Percentiles rank a stretch among this genome's conserved stretches.
phyloP scores from a whole-genome alignment of 2,329 filamentous ascomycete genomes.

The Taxawa tesnikishii region DNA sequence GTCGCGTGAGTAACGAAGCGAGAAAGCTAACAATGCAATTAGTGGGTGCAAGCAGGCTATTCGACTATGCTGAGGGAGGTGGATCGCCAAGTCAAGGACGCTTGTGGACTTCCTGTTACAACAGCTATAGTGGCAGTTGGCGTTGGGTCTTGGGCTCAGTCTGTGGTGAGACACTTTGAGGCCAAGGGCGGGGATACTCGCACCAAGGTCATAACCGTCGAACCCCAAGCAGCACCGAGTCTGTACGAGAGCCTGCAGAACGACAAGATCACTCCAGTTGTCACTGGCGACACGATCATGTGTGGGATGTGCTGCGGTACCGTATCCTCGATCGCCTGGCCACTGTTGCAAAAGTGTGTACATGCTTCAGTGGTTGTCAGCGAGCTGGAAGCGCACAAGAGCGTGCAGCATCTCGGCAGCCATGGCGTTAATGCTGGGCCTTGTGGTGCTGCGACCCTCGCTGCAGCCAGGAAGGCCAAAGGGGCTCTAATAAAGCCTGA shows the following conservation, averaged over 20 bases:
- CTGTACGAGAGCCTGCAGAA: slow-evolving; percentile 40
- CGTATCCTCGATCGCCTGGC: slow-evolving; percentile 54
- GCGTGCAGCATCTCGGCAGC: slow-evolving; percentile 40
- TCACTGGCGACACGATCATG: slow-evolving; percentile 57
- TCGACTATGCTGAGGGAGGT: slow-evolving; percentile 58
- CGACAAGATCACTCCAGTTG: slow-evolving; percentile 36
- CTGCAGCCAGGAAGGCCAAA: slow-evolving; percentile 38
- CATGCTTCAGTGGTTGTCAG: slow-evolving; percentile 49
- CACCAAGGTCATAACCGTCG: slow-evolving; percentile 48
- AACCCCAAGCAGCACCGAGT: slow-evolving; percentile 54
- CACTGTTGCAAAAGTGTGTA: slow-evolving; percentile 43
- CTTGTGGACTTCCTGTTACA: slow-evolving; percentile 23
- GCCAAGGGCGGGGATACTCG: slow-evolving; percentile 12
- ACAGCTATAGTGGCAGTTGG: slow-evolving; percentile 55
- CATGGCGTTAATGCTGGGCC: slow-evolving; percentile 43
- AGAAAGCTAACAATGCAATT: neutral
- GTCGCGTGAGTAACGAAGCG: neutral
- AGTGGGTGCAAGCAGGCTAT: slow-evolving; percentile 71
- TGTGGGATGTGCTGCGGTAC: slow-evolving; percentile 62
- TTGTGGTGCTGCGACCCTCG: slow-evolving; percentile 49
- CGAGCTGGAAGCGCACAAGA: slow-evolving; percentile 49
- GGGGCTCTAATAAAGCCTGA: slow-evolving; percentile 23
- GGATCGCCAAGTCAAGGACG: slow-evolving; percentile 44
- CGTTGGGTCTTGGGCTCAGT: slow-evolving; percentile 60
- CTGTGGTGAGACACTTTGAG: slow-evolving; percentile 56